These are phyloP conservation scores for Fusarium mangiferae DNA, from an alignment of 2,329 filamentous ascomycete species.

Conservation along the genomic window DNA sequence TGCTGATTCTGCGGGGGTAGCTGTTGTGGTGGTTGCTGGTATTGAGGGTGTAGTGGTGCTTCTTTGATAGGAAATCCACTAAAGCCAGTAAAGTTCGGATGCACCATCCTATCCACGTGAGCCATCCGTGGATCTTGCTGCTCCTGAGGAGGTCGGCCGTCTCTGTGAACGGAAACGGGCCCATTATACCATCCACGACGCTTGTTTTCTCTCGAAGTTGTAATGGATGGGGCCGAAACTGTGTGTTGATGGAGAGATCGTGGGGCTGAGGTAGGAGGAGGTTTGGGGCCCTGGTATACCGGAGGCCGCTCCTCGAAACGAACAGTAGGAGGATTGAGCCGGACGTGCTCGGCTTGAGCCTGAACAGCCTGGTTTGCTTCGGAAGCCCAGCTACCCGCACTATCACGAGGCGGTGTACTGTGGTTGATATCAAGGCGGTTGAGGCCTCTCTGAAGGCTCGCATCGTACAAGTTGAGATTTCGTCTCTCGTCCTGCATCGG, in stretches of 20 bases:
- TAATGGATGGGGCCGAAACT: constrained; percentile 66
- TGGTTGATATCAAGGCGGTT: constrained; percentile 73
- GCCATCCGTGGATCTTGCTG: constrained; percentile 50
- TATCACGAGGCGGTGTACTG: constrained; percentile 61
- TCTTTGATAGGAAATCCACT: constrained; percentile 59
- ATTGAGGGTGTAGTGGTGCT: constrained; percentile 44
- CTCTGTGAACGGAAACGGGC: constrained; percentile 53
- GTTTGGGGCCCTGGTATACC: constrained; percentile 47
- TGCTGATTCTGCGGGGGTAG: constrained; percentile 20
- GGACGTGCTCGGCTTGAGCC: constrained; percentile 63
- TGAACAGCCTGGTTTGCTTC: constrained; percentile 66
- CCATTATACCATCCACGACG: constrained; percentile 79
- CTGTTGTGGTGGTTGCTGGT: constrained; percentile 22
- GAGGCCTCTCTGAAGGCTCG: constrained; percentile 72
- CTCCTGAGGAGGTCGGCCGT: constrained; percentile 44
- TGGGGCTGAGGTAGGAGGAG: constrained; percentile 44
- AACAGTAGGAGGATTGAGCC: constrained; percentile 59
- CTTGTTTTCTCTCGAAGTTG: constrained; percentile 69
- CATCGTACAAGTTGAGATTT: constrained; percentile 70
- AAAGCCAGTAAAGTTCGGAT: constrained; percentile 65
- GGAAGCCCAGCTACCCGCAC: constrained; percentile 65
- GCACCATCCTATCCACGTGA: constrained; percentile 66
- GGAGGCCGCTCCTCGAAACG: constrained; percentile 63
- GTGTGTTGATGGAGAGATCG: constrained; percentile 64
- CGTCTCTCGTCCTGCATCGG: constrained; percentile 58